These are phyloP conservation scores for Leptoxyphium fumago DNA, from an alignment of 2,329 filamentous ascomycete species.

Conservation along the genomic window DNA sequence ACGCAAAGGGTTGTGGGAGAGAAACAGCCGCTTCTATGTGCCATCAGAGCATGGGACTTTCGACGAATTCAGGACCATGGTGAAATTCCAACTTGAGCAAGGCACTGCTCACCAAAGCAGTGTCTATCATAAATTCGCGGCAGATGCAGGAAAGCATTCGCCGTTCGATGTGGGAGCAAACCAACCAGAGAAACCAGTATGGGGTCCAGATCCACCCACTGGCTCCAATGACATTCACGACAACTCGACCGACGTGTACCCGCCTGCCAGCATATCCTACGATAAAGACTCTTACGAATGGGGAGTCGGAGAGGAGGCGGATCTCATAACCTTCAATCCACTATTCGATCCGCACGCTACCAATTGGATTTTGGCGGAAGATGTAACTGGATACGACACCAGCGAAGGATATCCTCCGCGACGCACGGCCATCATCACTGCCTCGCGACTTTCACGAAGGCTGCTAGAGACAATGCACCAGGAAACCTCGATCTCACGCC, in stretches of 20 bases:
- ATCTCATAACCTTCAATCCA: constrained; percentile 64
- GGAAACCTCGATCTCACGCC: constrained; percentile 52
- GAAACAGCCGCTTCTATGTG: constrained; percentile 62
- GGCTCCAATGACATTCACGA: constrained; percentile 34
- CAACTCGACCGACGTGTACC: constrained; percentile 31
- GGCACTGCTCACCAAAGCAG: constrained; percentile 32
- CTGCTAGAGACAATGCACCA: constrained; percentile 60
- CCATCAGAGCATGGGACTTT: constrained; percentile 54
- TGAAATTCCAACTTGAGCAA: constrained; percentile 45
- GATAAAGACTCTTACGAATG: constrained; percentile 42
- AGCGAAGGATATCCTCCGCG: constrained; percentile 45
- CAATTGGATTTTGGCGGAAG: constrained; percentile 57
- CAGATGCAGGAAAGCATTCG: constrained; percentile 19
- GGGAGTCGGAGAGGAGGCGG: constrained; percentile 56
- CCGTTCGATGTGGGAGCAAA: constrained; percentile 26
- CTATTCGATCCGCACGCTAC: constrained; percentile 58
- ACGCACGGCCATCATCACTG: constrained; percentile 57
- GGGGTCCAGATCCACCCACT: constrained; percentile 30
- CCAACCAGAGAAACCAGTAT: constrained; percentile 32
- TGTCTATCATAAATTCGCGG: constrained; percentile 24
- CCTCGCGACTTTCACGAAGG: constrained; percentile 50
- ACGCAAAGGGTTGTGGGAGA: constrained; percentile 62
- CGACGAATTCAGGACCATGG: constrained; percentile 55
- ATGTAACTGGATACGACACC: constrained; percentile 54
- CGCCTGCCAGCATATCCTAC: constrained; percentile 41